A percentile compares a stretch with the other conserved stretches of the same genome.
Evolutionary conservation across 257 asterid genomes (phyloP).

Genomic region (Gentiana straminea): DNA sequence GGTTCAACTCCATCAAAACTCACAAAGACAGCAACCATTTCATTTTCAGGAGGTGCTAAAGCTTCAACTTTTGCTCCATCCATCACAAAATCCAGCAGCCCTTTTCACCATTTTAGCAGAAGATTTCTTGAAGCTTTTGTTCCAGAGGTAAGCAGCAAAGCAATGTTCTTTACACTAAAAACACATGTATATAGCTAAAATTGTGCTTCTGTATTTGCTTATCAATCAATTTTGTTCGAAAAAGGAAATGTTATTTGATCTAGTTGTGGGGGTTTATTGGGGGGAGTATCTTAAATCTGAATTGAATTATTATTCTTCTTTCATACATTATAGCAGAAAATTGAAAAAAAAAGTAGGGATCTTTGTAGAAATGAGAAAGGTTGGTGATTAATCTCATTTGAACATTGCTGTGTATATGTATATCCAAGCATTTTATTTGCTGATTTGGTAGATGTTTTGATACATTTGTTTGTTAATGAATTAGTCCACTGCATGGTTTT

Average conservation of each 20-base stretch:
- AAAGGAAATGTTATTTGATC: too few species aligned
- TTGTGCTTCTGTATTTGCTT: background rate
- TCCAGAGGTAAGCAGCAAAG: conserved; percentile 53
- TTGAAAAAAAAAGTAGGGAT: too few species aligned
- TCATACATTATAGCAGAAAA: too few species aligned
- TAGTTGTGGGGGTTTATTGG: background rate
- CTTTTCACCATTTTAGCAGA: conserved; percentile 51
- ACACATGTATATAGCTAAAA: background rate
- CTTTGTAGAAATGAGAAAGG: too few species aligned
- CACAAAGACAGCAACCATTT: conserved; percentile 65
- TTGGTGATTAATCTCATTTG: too few species aligned
- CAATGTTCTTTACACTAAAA: background rate
- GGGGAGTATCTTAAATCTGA: background rate
- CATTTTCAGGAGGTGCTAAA: conserved; percentile 10
- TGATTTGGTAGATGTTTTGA: too few species aligned
- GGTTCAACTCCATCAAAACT: conserved; percentile 68
- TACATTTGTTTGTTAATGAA: too few species aligned
- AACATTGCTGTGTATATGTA: too few species aligned
- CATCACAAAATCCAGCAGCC: conserved; percentile 44
- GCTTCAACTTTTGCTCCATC: conserved; percentile 15
- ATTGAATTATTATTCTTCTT: too few species aligned
- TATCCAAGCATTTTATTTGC: too few species aligned
- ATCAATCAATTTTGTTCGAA: background rate
- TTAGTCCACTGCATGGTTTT: too few species aligned
- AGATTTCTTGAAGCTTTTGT: conserved; percentile 85